Evolutionary conservation across 148 eudicot species (phyloP).

Genomic region (Fagopyrum esculentum): DNA sequence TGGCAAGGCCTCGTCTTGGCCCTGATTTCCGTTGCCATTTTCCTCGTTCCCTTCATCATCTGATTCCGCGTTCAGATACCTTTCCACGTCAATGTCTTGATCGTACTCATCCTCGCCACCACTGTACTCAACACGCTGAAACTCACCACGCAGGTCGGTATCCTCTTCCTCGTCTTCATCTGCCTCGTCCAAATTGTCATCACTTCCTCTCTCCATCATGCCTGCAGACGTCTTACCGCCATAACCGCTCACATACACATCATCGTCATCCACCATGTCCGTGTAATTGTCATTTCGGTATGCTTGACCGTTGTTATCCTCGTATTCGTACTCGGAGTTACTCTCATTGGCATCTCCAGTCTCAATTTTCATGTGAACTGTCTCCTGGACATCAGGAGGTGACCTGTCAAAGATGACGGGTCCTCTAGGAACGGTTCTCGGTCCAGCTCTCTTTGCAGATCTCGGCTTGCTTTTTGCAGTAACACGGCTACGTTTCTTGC

Average conservation of each 20-base stretch:
- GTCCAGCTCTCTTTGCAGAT: constrained; percentile 41
- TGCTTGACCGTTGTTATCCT: background rate
- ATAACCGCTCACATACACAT: background rate
- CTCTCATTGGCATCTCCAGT: constrained; percentile 28
- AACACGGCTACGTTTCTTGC: constrained; percentile 50
- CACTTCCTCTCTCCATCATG: constrained; percentile 18
- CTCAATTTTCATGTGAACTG: constrained; percentile 21
- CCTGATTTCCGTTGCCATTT: background rate
- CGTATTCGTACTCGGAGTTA: constrained; percentile 33
- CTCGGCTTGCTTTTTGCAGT: constrained; percentile 28
- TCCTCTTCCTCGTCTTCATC: constrained; percentile 21
- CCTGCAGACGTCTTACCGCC: constrained; percentile 1
- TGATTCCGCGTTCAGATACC: constrained; percentile 1
- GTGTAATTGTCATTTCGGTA: no score
- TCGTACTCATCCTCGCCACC: background rate
- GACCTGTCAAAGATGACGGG: constrained; percentile 30
- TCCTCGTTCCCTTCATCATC: constrained; percentile 7
- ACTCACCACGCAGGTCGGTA: background rate
- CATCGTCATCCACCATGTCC: background rate
- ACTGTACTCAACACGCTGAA: background rate
- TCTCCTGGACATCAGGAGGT: constrained; percentile 23
- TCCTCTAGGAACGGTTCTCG: constrained; percentile 19
- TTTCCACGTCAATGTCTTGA: background rate
- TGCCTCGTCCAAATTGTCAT: constrained; percentile 18
- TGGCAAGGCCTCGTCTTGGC: background rate